Evolutionary conservation across 1,139 yeast species (phyloP).

Genomic region (Saccharomyces pastorianus): DNA sequence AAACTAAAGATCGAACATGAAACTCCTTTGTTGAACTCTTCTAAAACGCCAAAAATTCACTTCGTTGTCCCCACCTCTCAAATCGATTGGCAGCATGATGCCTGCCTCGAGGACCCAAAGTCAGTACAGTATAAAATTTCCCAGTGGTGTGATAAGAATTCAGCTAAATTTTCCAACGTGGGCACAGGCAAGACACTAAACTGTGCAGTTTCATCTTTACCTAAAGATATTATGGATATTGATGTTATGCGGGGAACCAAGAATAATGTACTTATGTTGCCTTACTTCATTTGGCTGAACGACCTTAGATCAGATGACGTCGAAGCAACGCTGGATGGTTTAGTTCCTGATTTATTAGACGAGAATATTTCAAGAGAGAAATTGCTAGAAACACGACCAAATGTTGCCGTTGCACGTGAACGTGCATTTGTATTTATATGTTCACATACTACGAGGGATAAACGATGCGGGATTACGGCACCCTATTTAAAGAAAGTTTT

Average conservation of each 20-base stretch:
- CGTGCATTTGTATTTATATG: constrained; percentile 65
- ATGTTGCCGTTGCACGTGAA: constrained; percentile 36
- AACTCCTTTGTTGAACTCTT: constrained; percentile 58
- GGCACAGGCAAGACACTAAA: constrained; percentile 36
- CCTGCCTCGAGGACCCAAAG: constrained; percentile 43
- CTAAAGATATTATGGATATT: constrained; percentile 37
- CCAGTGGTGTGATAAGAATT: constrained; percentile 38
- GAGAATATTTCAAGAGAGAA: constrained; percentile 12
- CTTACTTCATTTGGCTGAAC: constrained; percentile 68
- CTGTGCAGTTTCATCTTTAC: constrained; percentile 46
- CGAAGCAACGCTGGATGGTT: constrained; percentile 37
- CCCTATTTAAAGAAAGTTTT: constrained; percentile 81
- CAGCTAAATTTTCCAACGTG: constrained; percentile 17
- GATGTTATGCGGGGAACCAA: constrained; percentile 37
- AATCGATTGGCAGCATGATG: constrained; percentile 77
- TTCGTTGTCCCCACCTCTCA: constrained; percentile 75
- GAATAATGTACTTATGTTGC: constrained; percentile 61
- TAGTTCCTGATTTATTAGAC: constrained; percentile 40
- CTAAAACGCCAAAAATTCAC: constrained; percentile 63
- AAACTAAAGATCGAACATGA: constrained; percentile 44
- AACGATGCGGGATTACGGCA: constrained; percentile 88
- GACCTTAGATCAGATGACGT: constrained; percentile 44
- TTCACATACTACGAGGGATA: constrained; percentile 86
- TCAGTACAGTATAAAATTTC: constrained; percentile 46
- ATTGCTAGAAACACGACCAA: constrained; percentile 17